Base-by-base conservation (phyloP, 169 alveolate species). In the Theileria equi region DNA sequence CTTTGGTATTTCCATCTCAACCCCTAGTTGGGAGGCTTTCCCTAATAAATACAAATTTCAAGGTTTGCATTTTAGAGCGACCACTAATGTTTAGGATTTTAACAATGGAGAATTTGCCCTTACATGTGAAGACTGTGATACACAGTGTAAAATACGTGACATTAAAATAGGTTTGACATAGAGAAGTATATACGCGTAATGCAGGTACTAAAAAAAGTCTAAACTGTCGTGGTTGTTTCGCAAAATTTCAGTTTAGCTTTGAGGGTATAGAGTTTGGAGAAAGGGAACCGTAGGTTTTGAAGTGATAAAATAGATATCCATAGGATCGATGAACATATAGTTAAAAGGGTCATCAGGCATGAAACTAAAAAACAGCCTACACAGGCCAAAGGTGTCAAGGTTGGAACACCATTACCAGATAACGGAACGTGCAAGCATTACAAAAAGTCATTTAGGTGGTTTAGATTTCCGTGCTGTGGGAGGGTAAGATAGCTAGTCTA, bases 391-490 rank as follows among this genome's bases (percentile, higher is more conserved):
- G 81, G 81, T n/a, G 47, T 77, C 5, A 77, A 77, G 60, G 76
- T 78, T 6, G 95, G 95, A 3, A 64, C 88, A 17, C 93, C 95
- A 7, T 84, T 91, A 16, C 95, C 95, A 6, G 80, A 64, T 45
- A 68, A 81, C 47, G 95, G 95, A 29, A 74, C 92, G 8, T 91
- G 95, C 88, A 84, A 84, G 47, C 95, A 91, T 82, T 91, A 91
- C 81, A 83, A 79, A 68, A 90, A 91, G 83, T 91, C 95, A 19
- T 82, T 77, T 49, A 80, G 95, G 36, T 91, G 95, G 95, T 88
- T 84, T 45, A 80, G 95, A 57, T 91, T 91, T 63, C 95, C 95
- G 8, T 91, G 95, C 60, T 91, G 95, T 44, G 90, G 90, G 45
- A 89, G 87, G 85, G 92, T 74, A 63, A 10, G 84, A 17, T 6